phyloP scores from a whole-genome alignment of 2,329 filamentous ascomycete genomes.

The Trichoderma brevicompactum region DNA sequence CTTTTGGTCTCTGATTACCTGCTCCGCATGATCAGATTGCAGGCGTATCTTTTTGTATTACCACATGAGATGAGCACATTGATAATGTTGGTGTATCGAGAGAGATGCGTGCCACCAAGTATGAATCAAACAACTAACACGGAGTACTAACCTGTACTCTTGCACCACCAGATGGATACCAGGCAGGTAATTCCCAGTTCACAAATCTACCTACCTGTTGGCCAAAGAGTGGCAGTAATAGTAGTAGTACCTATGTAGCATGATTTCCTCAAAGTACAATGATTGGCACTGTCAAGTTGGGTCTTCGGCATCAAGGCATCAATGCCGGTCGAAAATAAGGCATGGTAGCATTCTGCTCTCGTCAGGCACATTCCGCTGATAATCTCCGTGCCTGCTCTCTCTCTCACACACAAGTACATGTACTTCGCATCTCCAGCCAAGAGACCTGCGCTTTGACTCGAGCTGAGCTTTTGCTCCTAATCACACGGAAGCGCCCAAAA shows the following conservation, averaged over 20 bases:
- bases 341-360: neutral
- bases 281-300: too few species aligned
- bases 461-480: neutral
- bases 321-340: too few species aligned
- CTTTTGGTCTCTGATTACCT: neutral
- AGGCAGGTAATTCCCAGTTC: too few species aligned
- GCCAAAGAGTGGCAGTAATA: too few species aligned
- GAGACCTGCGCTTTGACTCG: neutral
- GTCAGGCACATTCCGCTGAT: neutral
- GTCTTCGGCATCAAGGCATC: too few species aligned
- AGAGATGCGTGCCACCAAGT: neutral
- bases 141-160: too few species aligned
- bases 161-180: too few species aligned
- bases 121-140: too few species aligned
- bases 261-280: too few species aligned
- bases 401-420: neutral
- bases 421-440: neutral
- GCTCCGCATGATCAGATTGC: neutral
- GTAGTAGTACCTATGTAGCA: too few species aligned
- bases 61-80: neutral
- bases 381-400: neutral
- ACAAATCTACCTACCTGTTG: too few species aligned
- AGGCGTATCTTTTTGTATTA: neutral
- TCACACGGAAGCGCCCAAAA: too few species aligned
- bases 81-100: neutral